Evolutionary conservation across 2,329 filamentous ascomycete species (phyloP).

Genomic region (Xylaria digitata): DNA sequence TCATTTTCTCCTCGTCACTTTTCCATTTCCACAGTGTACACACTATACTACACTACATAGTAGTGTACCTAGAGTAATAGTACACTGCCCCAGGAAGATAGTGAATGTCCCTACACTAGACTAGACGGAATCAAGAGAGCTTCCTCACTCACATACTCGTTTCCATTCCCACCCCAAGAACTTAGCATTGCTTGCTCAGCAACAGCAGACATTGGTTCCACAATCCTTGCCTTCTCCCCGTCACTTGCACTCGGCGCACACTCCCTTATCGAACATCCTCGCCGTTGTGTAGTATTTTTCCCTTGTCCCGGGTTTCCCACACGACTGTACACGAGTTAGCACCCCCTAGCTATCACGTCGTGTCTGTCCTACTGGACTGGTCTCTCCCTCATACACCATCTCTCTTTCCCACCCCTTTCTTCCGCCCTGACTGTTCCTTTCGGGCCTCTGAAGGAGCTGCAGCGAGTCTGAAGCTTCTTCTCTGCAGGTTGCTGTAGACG

Average conservation of each 20-base stretch:
- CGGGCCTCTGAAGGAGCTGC: constrained; percentile 40
- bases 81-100: too few species aligned
- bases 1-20: too few species aligned
- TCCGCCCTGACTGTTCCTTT: constrained; percentile 33
- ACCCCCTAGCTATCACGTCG: constrained; percentile 14
- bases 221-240: constrained; percentile 16
- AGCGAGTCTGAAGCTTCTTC: constrained; percentile 48
- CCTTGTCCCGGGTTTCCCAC: constrained; percentile 19
- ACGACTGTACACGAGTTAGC: constrained; percentile 1
- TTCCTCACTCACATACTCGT: background rate
- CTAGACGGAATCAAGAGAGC: too few species aligned
- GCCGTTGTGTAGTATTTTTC: constrained; percentile 37
- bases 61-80: too few species aligned
- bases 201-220: constrained; percentile 6
- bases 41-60: too few species aligned
- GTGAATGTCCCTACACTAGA: too few species aligned
- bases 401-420: constrained; percentile 39
- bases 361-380: constrained; percentile 11
- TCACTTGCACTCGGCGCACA: constrained; percentile 40
- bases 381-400: constrained; percentile 24
- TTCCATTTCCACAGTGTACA: too few species aligned
- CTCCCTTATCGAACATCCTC: constrained; percentile 37
- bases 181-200: background rate
- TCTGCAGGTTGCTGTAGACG: constrained; percentile 33
- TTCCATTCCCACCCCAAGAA: background rate